phyloP scores from a whole-genome alignment of 1,139 yeast genomes.

The Torulaspora globosa region DNA sequence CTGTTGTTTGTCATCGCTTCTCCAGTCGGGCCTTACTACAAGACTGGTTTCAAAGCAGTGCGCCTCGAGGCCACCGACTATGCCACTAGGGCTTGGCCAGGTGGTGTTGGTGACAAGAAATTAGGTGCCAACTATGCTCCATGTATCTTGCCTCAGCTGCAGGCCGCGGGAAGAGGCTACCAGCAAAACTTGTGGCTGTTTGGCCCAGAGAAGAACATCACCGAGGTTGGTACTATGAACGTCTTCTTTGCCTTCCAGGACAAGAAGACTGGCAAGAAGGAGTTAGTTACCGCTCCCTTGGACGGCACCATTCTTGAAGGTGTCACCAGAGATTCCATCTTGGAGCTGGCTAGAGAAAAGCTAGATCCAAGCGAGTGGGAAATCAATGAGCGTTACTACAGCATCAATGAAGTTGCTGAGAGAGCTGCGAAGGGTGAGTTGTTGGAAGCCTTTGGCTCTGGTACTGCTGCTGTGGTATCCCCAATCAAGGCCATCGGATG shows the following conservation, averaged over 20 bases:
- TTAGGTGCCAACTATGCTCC: slow-evolving; percentile 98
- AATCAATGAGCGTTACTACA: slow-evolving; percentile 73
- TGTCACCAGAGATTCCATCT: slow-evolving; percentile 87
- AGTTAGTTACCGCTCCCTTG: slow-evolving; percentile 90
- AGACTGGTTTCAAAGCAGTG: slow-evolving; percentile 92
- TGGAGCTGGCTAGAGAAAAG: slow-evolving; percentile 68
- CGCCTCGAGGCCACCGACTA: slow-evolving; percentile 88
- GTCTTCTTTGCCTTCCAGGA: slow-evolving; percentile 79
- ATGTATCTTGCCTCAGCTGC: slow-evolving; percentile 79
- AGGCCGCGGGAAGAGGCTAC: slow-evolving; percentile 85
- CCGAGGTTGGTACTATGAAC: slow-evolving; percentile 98
- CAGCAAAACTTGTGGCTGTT: slow-evolving; percentile 96
- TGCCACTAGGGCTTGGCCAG: slow-evolving; percentile 98
- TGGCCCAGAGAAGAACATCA: slow-evolving; percentile 82
- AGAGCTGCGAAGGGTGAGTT: slow-evolving; percentile 75
- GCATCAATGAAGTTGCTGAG: slow-evolving; percentile 76
- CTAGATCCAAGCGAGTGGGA: slow-evolving; percentile 73
- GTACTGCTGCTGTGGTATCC: slow-evolving; percentile 95
- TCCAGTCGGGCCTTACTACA: slow-evolving; percentile 91
- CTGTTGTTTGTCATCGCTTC: slow-evolving; percentile 80
- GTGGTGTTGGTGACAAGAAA: slow-evolving; percentile 93
- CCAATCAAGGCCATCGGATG: slow-evolving; percentile 87
- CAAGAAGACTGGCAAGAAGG: slow-evolving; percentile 70
- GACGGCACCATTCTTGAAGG: slow-evolving; percentile 98
- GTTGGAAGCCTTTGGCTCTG: slow-evolving; percentile 93